Base-by-base conservation (phyloP, 495 filamentous ascomycete species). In the Trichocladium uniseriatum region DNA sequence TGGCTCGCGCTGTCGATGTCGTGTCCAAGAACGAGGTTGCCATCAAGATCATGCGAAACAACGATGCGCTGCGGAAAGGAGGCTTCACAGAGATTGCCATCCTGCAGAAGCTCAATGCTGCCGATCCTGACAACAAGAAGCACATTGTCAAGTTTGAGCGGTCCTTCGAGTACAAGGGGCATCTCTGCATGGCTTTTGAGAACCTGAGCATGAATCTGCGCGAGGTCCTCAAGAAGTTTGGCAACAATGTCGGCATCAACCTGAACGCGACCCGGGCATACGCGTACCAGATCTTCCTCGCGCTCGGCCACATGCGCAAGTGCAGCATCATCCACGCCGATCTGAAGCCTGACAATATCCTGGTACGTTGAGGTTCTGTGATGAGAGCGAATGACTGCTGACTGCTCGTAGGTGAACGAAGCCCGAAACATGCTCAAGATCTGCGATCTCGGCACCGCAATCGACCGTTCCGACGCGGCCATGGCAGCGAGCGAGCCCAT, bases 101-200 rank as follows among this genome's bases (percentile, higher is more conserved):
- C 54, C 72, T 98, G 28, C 79, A 89, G 52, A 86, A 89, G 57
- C 75, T 98, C 21, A 83, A 79, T 37, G 79, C 79, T 16, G 82
- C 85, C 16, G 92, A 98, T 59, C 84, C 86, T 6, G 86, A 92
- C 15, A 84, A 92, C 68, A 92, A 88, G 69, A 94, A 89, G 65
- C 89, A 98, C 61, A 72, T 97, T 45, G 84, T 98, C 56, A 83
- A 86, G 52, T 80, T 96, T 34, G 81, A 91, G 59, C 77, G 88
- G 35, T 72, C 78, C 38, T 98, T 98, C 59, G 89, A 96, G 54
- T 89, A 95, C 69, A 96, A 95, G 70, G 82, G 81, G 10, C 92
- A 98, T 68, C 69, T 98, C 44, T 97, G 92, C 66, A 84, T 98
- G 73, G 90, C 90, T 1, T 98, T 97, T 67, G 92, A 98, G 67